Evolutionary conservation across 1,284 basidiomycete species (phyloP).

Genomic region (Sporisorium graminicola): DNA sequence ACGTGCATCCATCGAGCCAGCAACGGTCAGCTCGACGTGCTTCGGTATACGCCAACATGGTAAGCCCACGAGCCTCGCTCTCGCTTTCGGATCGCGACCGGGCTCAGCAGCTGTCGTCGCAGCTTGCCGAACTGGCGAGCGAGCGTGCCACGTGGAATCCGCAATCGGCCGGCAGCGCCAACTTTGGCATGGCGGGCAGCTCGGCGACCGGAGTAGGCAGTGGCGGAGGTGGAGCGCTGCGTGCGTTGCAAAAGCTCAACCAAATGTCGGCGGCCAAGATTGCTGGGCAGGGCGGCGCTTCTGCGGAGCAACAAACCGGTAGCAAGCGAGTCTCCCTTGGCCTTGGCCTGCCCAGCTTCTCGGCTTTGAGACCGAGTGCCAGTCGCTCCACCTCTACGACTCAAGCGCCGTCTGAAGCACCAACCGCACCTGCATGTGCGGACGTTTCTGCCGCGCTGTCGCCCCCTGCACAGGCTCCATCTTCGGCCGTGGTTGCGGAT

Average conservation of each 20-base stretch:
- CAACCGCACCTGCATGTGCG: background rate
- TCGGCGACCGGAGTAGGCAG: slow-evolving; percentile 15
- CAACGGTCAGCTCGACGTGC: slow-evolving; percentile 17
- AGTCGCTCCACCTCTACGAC: slow-evolving; percentile 24
- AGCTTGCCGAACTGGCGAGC: slow-evolving; percentile 31
- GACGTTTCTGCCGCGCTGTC: background rate
- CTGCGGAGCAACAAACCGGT: slow-evolving; percentile 6
- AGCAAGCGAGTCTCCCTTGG: slow-evolving; percentile 39
- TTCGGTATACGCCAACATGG: slow-evolving; percentile 22
- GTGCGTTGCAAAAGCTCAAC: slow-evolving; percentile 44
- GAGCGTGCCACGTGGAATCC: slow-evolving; percentile 48
- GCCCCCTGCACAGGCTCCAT: background rate
- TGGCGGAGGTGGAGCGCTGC: slow-evolving; percentile 37
- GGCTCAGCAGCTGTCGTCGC: slow-evolving; percentile 29
- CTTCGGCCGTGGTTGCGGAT: background rate
- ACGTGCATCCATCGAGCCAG: slow-evolving; percentile 7
- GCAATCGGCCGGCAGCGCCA: background rate
- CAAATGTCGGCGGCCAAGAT: slow-evolving; percentile 49
- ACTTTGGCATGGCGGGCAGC: background rate
- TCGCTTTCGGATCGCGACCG: slow-evolving; percentile 42
- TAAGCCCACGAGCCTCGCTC: slow-evolving; percentile 35
- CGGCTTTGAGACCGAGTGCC: slow-evolving; percentile 24
- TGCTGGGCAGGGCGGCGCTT: slow-evolving; percentile 13
- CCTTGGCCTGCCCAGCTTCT: slow-evolving; percentile 40
- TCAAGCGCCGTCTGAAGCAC: background rate